Conservation (phyloP, 768 basidiomycete species). For the Termitomyces sp. region DNA sequence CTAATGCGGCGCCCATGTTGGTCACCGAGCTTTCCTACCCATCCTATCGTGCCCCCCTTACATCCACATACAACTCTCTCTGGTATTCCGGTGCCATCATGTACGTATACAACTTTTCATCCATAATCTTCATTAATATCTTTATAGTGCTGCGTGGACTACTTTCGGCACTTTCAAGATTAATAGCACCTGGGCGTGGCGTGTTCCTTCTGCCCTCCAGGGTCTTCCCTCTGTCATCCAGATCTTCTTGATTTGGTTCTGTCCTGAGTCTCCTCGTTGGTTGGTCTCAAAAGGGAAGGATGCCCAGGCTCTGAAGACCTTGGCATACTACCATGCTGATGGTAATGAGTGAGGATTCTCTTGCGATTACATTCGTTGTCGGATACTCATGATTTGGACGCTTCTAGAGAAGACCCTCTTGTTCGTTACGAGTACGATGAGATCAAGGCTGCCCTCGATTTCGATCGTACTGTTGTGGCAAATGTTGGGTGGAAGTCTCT, state of each 20-base stretch:
- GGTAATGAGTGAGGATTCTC: slow-evolving; percentile 44
- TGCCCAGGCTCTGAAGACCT: slow-evolving; percentile 56
- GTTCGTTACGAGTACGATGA: slow-evolving; percentile 74
- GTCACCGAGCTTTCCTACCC: slow-evolving; percentile 87
- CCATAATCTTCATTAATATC: slow-evolving; percentile 27
- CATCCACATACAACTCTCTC: slow-evolving; percentile 76
- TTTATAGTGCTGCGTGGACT: slow-evolving; percentile 68
- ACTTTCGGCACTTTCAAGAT: slow-evolving; percentile 80
- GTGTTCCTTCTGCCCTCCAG: slow-evolving; percentile 73
- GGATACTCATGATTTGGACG: neutral
- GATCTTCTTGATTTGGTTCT: slow-evolving; percentile 58
- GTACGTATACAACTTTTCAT: neutral
- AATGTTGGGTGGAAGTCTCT: slow-evolving; percentile 70
- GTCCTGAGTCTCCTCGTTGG: slow-evolving; percentile 84
- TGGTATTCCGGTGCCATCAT: slow-evolving; percentile 85
- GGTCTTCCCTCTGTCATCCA: slow-evolving; percentile 65
- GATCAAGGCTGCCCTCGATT: slow-evolving; percentile 72
- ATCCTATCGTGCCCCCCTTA: slow-evolving; percentile 72
- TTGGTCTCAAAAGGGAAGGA: slow-evolving; percentile 72
- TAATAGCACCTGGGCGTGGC: slow-evolving; percentile 70
- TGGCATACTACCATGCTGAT: slow-evolving; percentile 84
- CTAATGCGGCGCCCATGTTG: slow-evolving; percentile 76
- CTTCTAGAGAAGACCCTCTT: slow-evolving; percentile 50
- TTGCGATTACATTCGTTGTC: neutral
- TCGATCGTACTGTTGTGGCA: slow-evolving; percentile 54